These are phyloP conservation scores for Trichoderma sp. DNA, from an alignment of 2,329 filamentous ascomycete species.

Conservation along the genomic window DNA sequence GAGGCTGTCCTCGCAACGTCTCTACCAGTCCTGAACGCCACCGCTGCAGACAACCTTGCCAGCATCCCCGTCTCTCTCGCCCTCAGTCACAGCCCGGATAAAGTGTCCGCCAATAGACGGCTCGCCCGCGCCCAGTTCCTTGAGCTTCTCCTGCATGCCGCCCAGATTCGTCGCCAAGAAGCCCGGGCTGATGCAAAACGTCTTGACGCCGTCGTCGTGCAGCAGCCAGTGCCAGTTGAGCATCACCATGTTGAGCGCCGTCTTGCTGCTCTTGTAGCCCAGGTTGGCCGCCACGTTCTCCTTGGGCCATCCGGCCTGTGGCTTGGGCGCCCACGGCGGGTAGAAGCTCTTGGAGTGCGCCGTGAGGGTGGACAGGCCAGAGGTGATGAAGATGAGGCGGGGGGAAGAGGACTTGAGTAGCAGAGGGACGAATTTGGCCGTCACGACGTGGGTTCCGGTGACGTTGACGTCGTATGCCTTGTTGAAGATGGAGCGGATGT, in stretches of 20 bases:
- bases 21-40: conserved; percentile 39
- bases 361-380: conserved; percentile 44
- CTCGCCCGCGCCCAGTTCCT: conserved; percentile 40
- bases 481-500: conserved; percentile 46
- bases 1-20: too few relatives aligned
- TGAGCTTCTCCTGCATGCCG: conserved; percentile 35
- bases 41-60: conserved; percentile 40
- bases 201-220: conserved; percentile 52
- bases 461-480: conserved; percentile 54
- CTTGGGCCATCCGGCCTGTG: conserved; percentile 52
- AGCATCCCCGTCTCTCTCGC: conserved; percentile 44
- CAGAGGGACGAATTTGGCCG: conserved; percentile 45
- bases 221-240: conserved; percentile 49
- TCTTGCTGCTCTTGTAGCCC: conserved; percentile 34
- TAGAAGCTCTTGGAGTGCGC: conserved; percentile 35
- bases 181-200: conserved; percentile 51
- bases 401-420: conserved; percentile 46
- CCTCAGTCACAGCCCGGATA: conserved; percentile 45
- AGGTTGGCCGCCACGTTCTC: conserved; percentile 43
- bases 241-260: conserved; percentile 37
- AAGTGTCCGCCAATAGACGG: conserved; percentile 42
- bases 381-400: conserved; percentile 52
- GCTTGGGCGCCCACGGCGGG: conserved; percentile 30
- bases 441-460: conserved; percentile 47
- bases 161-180: conserved; percentile 51